phyloP scores from a whole-genome alignment of 2,329 filamentous ascomycete species.

The Cladosporium cucumerinum region DNA sequence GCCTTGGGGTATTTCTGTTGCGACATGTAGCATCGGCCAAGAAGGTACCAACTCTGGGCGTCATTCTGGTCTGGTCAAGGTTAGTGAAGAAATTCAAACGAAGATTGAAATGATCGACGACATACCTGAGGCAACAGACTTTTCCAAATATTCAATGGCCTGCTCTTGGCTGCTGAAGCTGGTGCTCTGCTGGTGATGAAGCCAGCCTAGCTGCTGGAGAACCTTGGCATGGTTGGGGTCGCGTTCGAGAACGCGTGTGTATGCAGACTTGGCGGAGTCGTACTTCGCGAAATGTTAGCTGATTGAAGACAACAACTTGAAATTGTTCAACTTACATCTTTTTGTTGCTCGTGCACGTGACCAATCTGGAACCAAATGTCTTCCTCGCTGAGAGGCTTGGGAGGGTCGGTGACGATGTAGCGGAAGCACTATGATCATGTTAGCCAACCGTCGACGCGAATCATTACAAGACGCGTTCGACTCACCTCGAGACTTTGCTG shows the following conservation, averaged over 20 bases:
- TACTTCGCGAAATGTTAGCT: constrained; percentile 58
- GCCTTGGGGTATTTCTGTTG: constrained; percentile 98
- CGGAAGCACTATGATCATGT: constrained; percentile 76
- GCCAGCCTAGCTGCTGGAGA: constrained; percentile 93
- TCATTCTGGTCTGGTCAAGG: constrained; percentile 72
- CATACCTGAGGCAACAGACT: constrained; percentile 88
- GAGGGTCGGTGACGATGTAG: constrained; percentile 92
- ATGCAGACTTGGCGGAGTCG: constrained; percentile 87
- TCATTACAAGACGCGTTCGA: background rate
- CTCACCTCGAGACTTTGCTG: constrained; percentile 82
- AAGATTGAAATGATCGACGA: constrained; percentile 18
- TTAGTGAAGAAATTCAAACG: constrained; percentile 23
- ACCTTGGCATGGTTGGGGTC: constrained; percentile 98
- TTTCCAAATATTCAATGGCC: constrained; percentile 94
- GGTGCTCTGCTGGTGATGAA: constrained; percentile 93
- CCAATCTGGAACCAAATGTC: constrained; percentile 99
- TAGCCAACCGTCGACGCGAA: constrained; percentile 23
- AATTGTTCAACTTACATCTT: constrained; percentile 68
- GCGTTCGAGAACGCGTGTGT: constrained; percentile 86
- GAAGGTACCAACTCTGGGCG: constrained; percentile 97
- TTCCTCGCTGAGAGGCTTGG: constrained; percentile 87
- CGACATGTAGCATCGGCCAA: constrained; percentile 98
- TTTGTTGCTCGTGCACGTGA: constrained; percentile 97
- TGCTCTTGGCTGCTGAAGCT: constrained; percentile 90
- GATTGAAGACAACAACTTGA: background rate